Percentiles rank a stretch among this genome's conserved stretches.
phyloP scores from a whole-genome alignment of 495 filamentous ascomycete species.

The Staphylotrichum longicolle region DNA sequence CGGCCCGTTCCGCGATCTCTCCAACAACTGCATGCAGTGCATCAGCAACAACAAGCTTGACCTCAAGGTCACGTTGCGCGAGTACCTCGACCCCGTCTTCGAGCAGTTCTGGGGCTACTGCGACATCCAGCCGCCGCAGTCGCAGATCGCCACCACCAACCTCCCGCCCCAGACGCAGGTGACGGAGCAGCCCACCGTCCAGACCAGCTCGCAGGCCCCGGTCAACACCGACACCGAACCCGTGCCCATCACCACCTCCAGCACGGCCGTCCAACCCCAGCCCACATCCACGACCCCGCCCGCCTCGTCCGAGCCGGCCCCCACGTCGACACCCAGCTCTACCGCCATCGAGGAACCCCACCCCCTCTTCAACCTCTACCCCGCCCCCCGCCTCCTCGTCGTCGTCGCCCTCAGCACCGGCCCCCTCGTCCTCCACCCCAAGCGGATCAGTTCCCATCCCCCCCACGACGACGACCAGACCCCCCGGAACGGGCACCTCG shows the following conservation, averaged over 20 bases:
- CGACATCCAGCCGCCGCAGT: slow-evolving; percentile 13
- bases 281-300: background rate
- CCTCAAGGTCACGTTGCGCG: slow-evolving; percentile 22
- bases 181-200: slow-evolving; percentile 12
- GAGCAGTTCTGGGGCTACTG: slow-evolving; percentile 39
- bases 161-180: slow-evolving; percentile 14
- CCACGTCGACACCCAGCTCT: background rate
- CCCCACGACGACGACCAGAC: background rate
- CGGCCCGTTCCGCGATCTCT: slow-evolving; percentile 42
- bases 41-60: slow-evolving; percentile 21
- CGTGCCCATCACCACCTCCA: slow-evolving; percentile 20
- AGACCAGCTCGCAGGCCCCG: slow-evolving; percentile 28
- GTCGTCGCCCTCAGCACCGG: background rate
- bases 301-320: background rate
- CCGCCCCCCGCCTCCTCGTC: background rate
- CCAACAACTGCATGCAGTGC: slow-evolving; percentile 44
- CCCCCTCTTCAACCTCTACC: background rate
- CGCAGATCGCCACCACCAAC: slow-evolving; percentile 25
- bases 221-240: slow-evolving; percentile 28
- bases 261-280: slow-evolving; percentile 16
- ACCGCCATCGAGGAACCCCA: background rate
- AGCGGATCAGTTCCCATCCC: too few species aligned
- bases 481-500: slow-evolving; percentile 2
- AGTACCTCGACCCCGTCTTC: slow-evolving; percentile 28
- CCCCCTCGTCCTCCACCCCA: background rate